Conservation (phyloP, 192 early-diverging fungal species). For the Chytriomyces hyalinus region DNA sequence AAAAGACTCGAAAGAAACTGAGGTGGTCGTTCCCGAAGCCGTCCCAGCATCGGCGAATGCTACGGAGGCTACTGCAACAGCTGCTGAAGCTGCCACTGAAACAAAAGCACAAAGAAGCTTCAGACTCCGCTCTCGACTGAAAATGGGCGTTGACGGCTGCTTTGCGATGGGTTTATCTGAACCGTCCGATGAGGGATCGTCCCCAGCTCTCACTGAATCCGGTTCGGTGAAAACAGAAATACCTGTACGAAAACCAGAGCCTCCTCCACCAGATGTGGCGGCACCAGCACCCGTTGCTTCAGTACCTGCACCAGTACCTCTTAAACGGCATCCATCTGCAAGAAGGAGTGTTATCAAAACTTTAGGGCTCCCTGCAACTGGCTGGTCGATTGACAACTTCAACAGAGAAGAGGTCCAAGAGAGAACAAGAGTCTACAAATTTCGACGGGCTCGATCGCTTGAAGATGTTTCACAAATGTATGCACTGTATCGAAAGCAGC, state of each 20-base stretch:
- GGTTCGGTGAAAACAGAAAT: not conserved
- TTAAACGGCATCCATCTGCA: conserved; percentile 23
- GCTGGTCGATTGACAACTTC: not conserved
- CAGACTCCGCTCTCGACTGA: conserved; percentile 15
- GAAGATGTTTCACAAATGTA: conserved; percentile 20
- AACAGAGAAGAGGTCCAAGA: not conserved
- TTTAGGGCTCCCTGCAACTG: conserved; percentile 27
- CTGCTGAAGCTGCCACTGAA: not conserved
- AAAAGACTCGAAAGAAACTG: too few relatives aligned
- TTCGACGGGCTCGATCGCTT: conserved; percentile 23
- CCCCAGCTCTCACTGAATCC: not conserved
- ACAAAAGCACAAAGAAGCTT: conserved; percentile 22
- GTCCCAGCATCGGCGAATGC: too few relatives aligned
- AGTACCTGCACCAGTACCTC: conserved; percentile 9
- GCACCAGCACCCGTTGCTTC: not conserved
- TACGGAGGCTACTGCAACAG: not conserved
- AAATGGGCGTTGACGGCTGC: conserved; percentile 23
- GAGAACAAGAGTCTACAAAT: not conserved
- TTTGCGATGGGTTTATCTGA: conserved; percentile 30
- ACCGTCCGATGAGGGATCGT: conserved; percentile 14
- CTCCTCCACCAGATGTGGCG: not conserved
- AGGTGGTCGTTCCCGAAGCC: too few relatives aligned
- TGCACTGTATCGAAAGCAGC: not conserved
- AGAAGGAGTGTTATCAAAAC: conserved; percentile 20
- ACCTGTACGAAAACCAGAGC: not conserved